Evolutionary conservation across 129 eudicot species (phyloP).

Genomic region (Flaveria bidentis): DNA sequence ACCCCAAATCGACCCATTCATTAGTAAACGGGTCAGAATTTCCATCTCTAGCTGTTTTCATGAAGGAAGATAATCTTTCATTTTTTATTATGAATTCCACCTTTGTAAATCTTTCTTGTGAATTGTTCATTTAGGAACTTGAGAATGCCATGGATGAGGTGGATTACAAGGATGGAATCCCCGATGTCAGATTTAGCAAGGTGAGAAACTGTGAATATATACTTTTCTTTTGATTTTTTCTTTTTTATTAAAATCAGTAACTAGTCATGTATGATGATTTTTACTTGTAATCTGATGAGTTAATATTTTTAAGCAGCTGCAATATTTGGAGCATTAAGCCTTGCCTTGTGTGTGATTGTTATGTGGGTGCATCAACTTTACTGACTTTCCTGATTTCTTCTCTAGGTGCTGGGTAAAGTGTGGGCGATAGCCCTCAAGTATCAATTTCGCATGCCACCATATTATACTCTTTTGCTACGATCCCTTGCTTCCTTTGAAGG

Average conservation of each 20-base stretch:
- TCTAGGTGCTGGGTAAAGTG: constrained; percentile 84
- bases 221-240: not conserved
- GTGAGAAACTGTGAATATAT: constrained; percentile 44
- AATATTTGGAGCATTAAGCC: constrained; percentile 6
- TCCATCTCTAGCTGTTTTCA: not conserved
- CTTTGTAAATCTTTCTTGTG: constrained; percentile 23
- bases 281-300: constrained; percentile 3
- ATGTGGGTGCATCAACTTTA: constrained; percentile 20
- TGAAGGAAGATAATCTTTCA: constrained; percentile 18
- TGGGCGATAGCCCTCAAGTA: constrained; percentile 87
- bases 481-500: constrained; percentile 98
- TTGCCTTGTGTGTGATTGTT: constrained; percentile 5
- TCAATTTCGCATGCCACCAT: constrained; percentile 95
- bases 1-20: not conserved
- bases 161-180: constrained; percentile 71
- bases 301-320: not conserved
- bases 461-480: constrained; percentile 76
- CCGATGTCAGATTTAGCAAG: constrained; percentile 88
- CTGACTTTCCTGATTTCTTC: constrained; percentile 33
- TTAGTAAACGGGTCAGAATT: not conserved
- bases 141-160: constrained; percentile 77
- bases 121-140: constrained; percentile 64
- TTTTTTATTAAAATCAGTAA: not conserved
- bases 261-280: not conserved
- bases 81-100: not conserved